Conservation (phyloP, 1,139 yeast species). For the Protomyces pachydermus region DNA sequence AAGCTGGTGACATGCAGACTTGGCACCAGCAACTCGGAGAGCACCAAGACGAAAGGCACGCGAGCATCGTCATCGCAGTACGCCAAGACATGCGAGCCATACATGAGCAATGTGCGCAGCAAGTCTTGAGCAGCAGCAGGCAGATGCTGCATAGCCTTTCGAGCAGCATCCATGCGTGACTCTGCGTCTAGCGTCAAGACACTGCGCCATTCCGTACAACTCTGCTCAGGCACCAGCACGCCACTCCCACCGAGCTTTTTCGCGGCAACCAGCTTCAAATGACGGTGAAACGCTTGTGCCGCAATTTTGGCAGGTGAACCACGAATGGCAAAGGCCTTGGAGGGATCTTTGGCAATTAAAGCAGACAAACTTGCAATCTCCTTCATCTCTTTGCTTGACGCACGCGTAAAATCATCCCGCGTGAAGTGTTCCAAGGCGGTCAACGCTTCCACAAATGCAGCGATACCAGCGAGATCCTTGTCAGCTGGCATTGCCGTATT, state of each 20-base stretch:
- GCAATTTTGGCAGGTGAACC: constrained; percentile 28
- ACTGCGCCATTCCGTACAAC: neutral
- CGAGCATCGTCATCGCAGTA: neutral
- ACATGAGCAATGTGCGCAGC: neutral
- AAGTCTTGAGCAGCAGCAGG: neutral
- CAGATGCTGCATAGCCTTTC: neutral
- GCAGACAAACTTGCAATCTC: neutral
- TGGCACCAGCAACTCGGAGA: constrained; percentile 8
- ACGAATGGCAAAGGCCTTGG: constrained; percentile 19
- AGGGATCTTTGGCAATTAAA: constrained; percentile 23
- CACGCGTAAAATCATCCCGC: constrained; percentile 3
- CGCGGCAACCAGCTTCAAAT: neutral
- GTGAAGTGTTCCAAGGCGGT: constrained; percentile 16
- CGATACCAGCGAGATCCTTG: constrained; percentile 1
- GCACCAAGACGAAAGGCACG: neutral
- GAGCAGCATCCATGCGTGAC: neutral
- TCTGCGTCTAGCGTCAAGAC: neutral
- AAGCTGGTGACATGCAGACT: neutral
- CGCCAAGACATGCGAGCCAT: constrained; percentile 4
- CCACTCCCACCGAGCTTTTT: constrained; percentile 6
- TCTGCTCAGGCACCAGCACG: neutral
- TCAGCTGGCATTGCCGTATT: constrained; percentile 2
- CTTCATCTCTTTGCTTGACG: neutral
- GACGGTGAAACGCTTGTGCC: constrained; percentile 17
- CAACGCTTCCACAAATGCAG: constrained; percentile 6